Conservation (phyloP, 192 early-diverging fungal genomes). For the Ambispora gerdemannii region DNA sequence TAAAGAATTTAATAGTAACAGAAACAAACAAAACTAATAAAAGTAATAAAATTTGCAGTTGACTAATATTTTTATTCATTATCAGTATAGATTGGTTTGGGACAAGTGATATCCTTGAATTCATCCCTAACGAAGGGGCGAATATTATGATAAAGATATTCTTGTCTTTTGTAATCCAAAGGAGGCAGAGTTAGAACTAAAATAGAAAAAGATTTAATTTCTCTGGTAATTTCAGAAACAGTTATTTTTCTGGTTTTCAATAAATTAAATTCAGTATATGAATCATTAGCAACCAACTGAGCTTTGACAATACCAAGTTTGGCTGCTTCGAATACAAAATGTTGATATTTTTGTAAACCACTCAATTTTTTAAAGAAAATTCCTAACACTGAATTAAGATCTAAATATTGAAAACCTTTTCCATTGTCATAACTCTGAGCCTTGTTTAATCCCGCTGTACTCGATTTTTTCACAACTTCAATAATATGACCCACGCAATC, state of each 20-base stretch:
- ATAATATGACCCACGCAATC: conserved; percentile 9
- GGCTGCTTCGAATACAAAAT: neutral
- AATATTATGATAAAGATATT: neutral
- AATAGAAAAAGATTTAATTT: neutral
- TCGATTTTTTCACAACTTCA: conserved; percentile 9
- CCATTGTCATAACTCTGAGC: neutral
- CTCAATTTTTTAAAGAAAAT: conserved; percentile 1
- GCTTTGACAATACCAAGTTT: conserved; percentile 12
- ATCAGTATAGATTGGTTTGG: conserved; percentile 8
- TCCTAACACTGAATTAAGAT: neutral
- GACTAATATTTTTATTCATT: conserved; percentile 16
- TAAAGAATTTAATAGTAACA: neutral
- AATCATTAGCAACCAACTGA: neutral
- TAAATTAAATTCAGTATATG: neutral
- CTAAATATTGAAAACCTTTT: conserved; percentile 9
- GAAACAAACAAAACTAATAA: neutral
- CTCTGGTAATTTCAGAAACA: neutral
- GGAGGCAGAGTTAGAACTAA: neutral
- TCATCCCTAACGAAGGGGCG: neutral
- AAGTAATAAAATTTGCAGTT: conserved; percentile 3
- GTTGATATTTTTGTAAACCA: conserved; percentile 9
- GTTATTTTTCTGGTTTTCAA: neutral
- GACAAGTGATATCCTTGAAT: conserved; percentile 1
- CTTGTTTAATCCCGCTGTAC: neutral
- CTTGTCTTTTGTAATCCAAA: neutral